Percentiles rank a stretch among this genome's conserved stretches.
Evolutionary conservation across 768 basidiomycete species (phyloP).

Genomic region (Austroboletus eburneus): DNA sequence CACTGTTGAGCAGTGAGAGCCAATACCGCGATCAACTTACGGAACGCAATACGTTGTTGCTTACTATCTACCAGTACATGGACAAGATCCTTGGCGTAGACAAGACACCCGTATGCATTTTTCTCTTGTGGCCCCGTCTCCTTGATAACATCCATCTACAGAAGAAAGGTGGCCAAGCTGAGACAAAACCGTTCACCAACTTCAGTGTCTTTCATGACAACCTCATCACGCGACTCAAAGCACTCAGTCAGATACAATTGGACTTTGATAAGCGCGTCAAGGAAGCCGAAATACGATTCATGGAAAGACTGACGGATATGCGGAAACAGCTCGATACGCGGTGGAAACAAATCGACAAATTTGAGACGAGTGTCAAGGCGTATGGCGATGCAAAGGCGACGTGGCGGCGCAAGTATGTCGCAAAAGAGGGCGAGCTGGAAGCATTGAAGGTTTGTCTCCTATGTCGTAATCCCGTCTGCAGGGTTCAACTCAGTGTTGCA

Average conservation of each 20-base stretch:
- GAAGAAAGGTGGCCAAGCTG: slow-evolving; percentile 74
- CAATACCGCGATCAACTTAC: slow-evolving; percentile 91
- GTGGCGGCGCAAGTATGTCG: slow-evolving; percentile 79
- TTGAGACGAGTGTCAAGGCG: slow-evolving; percentile 80
- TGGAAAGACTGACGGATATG: slow-evolving; percentile 72
- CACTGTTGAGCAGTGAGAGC: slow-evolving; percentile 63
- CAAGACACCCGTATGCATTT: slow-evolving; percentile 68
- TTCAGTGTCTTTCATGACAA: slow-evolving; percentile 94
- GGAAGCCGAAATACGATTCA: slow-evolving; percentile 68
- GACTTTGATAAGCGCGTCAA: slow-evolving; percentile 85
- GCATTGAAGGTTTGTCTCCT: slow-evolving; percentile 70
- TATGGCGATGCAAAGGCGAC: slow-evolving; percentile 75
- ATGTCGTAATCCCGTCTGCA: not conserved
- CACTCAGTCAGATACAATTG: slow-evolving; percentile 75
- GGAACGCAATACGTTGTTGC: slow-evolving; percentile 84
- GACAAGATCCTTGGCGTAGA: slow-evolving; percentile 91
- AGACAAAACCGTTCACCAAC: slow-evolving; percentile 92
- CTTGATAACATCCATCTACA: slow-evolving; percentile 21
- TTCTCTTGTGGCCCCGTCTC: not conserved
- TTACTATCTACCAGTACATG: slow-evolving; percentile 93
- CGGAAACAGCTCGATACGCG: slow-evolving; percentile 83
- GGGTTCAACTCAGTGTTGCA: not conserved
- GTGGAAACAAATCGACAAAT: slow-evolving; percentile 91
- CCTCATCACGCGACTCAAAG: slow-evolving; percentile 81
- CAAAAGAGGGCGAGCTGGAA: slow-evolving; percentile 88